phyloP scores from a whole-genome alignment of 2,329 filamentous ascomycete species.

The Cladosporium sp. region DNA sequence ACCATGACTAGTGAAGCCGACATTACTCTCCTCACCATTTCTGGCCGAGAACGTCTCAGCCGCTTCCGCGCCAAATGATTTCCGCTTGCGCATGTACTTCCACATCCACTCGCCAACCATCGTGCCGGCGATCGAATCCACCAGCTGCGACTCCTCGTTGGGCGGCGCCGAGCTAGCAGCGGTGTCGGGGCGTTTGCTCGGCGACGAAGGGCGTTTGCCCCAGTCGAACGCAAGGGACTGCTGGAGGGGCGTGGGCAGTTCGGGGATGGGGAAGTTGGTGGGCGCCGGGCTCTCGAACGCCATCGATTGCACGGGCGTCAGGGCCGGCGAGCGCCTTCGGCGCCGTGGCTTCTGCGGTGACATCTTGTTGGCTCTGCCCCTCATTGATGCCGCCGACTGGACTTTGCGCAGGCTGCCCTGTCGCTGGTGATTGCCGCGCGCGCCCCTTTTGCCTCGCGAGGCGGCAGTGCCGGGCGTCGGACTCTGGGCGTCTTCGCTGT shows the following conservation, averaged over 20 bases:
- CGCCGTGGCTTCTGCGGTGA: slow-evolving; percentile 41
- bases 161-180: slow-evolving; percentile 7
- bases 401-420: slow-evolving; percentile 64
- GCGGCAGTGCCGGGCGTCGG: slow-evolving; percentile 51
- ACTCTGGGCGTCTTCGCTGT: slow-evolving; percentile 72
- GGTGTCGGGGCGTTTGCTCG: slow-evolving; percentile 4
- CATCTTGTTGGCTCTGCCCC: slow-evolving; percentile 51
- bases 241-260: slow-evolving; percentile 25
- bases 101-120: slow-evolving; percentile 99
- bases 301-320: slow-evolving; percentile 33
- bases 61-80: slow-evolving; percentile 75
- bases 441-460: slow-evolving; percentile 13
- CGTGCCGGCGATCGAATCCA: slow-evolving; percentile 93
- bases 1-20: slow-evolving; percentile 59
- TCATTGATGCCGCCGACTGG: slow-evolving; percentile 70
- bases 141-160: slow-evolving; percentile 55
- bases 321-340: slow-evolving; percentile 26
- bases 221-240: slow-evolving; percentile 16
- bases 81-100: slow-evolving; percentile 80
- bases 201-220: background rate
- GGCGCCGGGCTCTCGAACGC: slow-evolving; percentile 28
- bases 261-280: slow-evolving; percentile 29
- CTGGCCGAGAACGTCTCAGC: slow-evolving; percentile 43
- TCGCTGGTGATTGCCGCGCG: slow-evolving; percentile 16
- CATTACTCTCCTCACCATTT: slow-evolving; percentile 49